Percentiles rank a stretch among this genome's conserved stretches.
Evolutionary conservation across 164 flowering plant species (phyloP).

Genomic region (Vitis vinifera): ASM3070453v1 NC_081814.1:3067501-3068000

Average conservation of each 20-base stretch:
- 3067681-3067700: constrained; percentile 69
- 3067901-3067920: constrained; percentile 20
- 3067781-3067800: constrained; percentile 2
- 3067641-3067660: constrained; percentile 54
- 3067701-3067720: constrained; percentile 33
- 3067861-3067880: constrained; percentile 15
- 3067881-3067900: constrained; percentile 13
- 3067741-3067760: constrained; percentile 1
- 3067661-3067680: constrained; percentile 85
- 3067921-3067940: constrained; percentile 39
- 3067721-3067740: constrained; percentile 14
- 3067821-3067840: constrained; percentile 2
- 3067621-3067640: constrained; percentile 37
- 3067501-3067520: too few relatives aligned
- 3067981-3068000: constrained; percentile 1
- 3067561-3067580: neutral
- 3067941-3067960: constrained; percentile 15
- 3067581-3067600: neutral
- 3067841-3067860: constrained; percentile 14
- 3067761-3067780: neutral
- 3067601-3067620: constrained; percentile 46
- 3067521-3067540: neutral
- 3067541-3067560: neutral
- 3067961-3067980: neutral
- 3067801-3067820: constrained; percentile 8